A percentile compares a stretch with the other conserved stretches of the same genome.
Evolutionary conservation across 2,329 filamentous ascomycete species (phyloP).

Genomic region (Grosmannia penicillata): DNA sequence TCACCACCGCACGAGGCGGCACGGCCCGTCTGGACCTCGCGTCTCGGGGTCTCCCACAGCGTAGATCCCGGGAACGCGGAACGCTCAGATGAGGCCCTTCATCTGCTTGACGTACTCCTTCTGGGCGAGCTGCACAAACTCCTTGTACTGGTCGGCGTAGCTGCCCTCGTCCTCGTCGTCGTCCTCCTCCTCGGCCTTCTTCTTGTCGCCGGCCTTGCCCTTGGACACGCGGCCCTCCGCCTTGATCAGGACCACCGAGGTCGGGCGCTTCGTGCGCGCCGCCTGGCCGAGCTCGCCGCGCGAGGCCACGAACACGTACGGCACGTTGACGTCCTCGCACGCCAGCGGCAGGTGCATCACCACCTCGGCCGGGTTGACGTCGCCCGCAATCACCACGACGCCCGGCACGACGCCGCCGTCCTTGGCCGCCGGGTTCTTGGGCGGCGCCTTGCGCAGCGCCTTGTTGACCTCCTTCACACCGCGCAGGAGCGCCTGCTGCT

Average conservation of each 20-base stretch:
- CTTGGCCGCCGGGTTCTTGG: conserved; percentile 40
- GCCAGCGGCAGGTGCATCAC: conserved; percentile 96
- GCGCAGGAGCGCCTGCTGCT: conserved; percentile 89
- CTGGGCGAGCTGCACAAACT: conserved; percentile 49
- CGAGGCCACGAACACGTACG: conserved; percentile 88
- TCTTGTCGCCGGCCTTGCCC: conserved; percentile 28
- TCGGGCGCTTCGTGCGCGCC: conserved; percentile 88
- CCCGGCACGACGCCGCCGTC: conserved; percentile 41
- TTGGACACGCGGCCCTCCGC: conserved; percentile 13
- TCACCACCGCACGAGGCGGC: too few relatives aligned
- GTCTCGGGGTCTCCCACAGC: conserved; percentile 2
- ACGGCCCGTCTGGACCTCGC: too few relatives aligned
- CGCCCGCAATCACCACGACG: conserved; percentile 84
- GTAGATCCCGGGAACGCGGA: neutral
- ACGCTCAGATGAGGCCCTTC: conserved; percentile 14
- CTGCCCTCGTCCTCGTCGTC: conserved; percentile 41
- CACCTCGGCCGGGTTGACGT: conserved; percentile 97
- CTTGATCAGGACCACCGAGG: conserved; percentile 79
- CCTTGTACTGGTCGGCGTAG: conserved; percentile 48
- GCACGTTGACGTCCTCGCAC: conserved; percentile 95
- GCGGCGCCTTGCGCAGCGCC: conserved; percentile 80
- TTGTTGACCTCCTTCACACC: conserved; percentile 99
- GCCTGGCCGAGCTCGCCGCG: conserved; percentile 88
- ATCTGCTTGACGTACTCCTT: conserved; percentile 48
- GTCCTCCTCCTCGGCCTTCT: conserved; percentile 30